Conservation (phyloP, 129 eudicot species). For the Calendula officinalis region DNA sequence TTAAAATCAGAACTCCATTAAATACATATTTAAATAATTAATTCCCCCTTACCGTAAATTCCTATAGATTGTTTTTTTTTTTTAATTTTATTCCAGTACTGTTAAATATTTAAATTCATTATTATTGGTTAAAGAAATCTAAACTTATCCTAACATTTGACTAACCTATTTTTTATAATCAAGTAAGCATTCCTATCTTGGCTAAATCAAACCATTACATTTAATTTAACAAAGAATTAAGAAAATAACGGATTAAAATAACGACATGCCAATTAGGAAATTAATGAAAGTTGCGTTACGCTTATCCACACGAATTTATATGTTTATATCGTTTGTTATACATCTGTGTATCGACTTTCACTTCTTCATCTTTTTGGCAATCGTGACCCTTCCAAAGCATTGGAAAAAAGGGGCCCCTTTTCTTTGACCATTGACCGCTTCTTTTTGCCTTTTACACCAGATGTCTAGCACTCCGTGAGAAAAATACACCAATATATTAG, state of each 20-base stretch:
- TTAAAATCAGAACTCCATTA: slow-evolving; percentile 21
- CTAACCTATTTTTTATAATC: no score
- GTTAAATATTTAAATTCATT: no score
- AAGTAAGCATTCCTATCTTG: no score
- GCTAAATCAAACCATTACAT: no score
- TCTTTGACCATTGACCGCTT: slow-evolving; percentile 19
- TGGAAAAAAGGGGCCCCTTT: slow-evolving; percentile 3
- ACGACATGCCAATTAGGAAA: no score
- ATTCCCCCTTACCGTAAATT: neutral
- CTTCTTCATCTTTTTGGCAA: slow-evolving; percentile 1
- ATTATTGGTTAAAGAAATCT: no score
- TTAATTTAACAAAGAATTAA: no score
- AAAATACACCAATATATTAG: slow-evolving; percentile 12
- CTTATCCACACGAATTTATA: neutral
- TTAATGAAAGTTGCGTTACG: no score
- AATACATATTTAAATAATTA: slow-evolving; percentile 6
- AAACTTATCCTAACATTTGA: no score
- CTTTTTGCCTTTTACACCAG: slow-evolving; percentile 17
- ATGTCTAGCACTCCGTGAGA: neutral
- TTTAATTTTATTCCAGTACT: neutral
- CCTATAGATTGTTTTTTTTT: neutral
- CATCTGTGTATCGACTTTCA: neutral
- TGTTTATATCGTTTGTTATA: neutral
- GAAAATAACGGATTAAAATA: no score
- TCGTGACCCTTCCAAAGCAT: slow-evolving; percentile 15